Percentiles rank a stretch among this genome's conserved stretches.
phyloP scores from a whole-genome alignment of 768 basidiomycete genomes.

The Leccinum ochraceum region DNA sequence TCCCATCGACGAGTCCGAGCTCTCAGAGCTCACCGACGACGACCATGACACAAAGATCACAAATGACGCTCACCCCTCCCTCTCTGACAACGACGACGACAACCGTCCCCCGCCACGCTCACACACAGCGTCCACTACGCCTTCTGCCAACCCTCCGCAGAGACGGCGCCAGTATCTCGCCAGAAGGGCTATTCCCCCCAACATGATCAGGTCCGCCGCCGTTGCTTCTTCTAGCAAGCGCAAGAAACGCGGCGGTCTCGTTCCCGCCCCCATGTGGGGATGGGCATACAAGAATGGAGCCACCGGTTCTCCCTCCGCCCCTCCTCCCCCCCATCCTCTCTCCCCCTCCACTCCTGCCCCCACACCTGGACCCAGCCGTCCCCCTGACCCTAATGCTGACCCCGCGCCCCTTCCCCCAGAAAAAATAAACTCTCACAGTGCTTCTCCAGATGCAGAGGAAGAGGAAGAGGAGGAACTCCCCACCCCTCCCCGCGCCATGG shows the following conservation, averaged over 20 bases:
- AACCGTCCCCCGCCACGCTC: constrained; percentile 19
- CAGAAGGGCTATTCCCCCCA: constrained; percentile 9
- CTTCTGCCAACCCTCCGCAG: constrained; percentile 6
- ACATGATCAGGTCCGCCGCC: constrained; percentile 6
- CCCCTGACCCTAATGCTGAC: constrained; percentile 4
- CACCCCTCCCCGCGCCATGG: constrained; percentile 53
- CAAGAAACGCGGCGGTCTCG: constrained; percentile 64
- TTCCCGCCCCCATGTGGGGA: constrained; percentile 84
- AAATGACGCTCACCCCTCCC: constrained; percentile 31
- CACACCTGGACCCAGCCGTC: constrained; percentile 11
- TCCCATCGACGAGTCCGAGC: constrained; percentile 61
- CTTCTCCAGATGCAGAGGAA: constrained; percentile 36
- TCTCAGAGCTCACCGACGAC: constrained; percentile 83
- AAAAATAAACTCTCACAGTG: constrained; percentile 7
- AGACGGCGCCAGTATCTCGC: constrained; percentile 12
- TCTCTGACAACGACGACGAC: constrained; percentile 27
- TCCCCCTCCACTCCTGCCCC: constrained; percentile 1
- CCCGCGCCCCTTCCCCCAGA: background rate
- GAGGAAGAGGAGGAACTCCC: constrained; percentile 45
- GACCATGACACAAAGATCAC: constrained; percentile 54
- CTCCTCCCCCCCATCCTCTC: constrained; percentile 5
- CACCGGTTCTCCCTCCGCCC: constrained; percentile 16
- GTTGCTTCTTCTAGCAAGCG: constrained; percentile 30
- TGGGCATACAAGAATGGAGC: constrained; percentile 64
- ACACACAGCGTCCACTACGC: constrained; percentile 8